Percentiles rank a stretch among this genome's conserved stretches.
These are phyloP conservation scores for Boechera stricta DNA, from an alignment of 345 rosid genomes.

Conservation along the genomic window DNA sequence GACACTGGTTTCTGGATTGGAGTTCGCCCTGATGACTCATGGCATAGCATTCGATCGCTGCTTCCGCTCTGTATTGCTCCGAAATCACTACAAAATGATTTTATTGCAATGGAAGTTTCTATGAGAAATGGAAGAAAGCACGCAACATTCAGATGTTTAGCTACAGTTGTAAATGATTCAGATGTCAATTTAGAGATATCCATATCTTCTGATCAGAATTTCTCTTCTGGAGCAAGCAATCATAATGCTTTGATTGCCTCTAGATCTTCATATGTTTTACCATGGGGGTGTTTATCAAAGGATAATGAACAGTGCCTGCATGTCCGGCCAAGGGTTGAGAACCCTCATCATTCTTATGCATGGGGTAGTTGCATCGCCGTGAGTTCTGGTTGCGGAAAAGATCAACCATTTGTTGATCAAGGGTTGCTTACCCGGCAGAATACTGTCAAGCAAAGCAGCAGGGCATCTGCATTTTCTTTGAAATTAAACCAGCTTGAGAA, in stretches of 20 bases:
- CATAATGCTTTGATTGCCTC: conserved; percentile 59
- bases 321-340: conserved; percentile 69
- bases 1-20: conserved; percentile 96
- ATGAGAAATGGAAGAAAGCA: conserved; percentile 96
- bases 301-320: conserved; percentile 70
- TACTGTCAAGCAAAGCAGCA: conserved; percentile 66
- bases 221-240: conserved; percentile 53
- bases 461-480: conserved; percentile 55
- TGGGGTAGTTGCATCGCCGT: conserved; percentile 75
- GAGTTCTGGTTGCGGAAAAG: conserved; percentile 69
- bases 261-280: conserved; percentile 76
- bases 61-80: conserved; percentile 89
- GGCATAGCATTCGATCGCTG: conserved; percentile 87
- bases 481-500: conserved; percentile 83
- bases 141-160: conserved; percentile 86
- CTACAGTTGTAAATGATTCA: conserved; percentile 81
- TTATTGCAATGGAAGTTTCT: conserved; percentile 81
- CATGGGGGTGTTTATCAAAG: conserved; percentile 81
- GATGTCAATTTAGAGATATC: conserved; percentile 79
- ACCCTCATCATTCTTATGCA: conserved; percentile 55
- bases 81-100: conserved; percentile 62
- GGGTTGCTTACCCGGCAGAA: conserved; percentile 65
- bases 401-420: conserved; percentile 75
- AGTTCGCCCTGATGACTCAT: conserved; percentile 59
- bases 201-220: conserved; percentile 47